phyloP scores from a whole-genome alignment of 208 protist genomes.

The Jaenimonas drosophilae region DNA sequence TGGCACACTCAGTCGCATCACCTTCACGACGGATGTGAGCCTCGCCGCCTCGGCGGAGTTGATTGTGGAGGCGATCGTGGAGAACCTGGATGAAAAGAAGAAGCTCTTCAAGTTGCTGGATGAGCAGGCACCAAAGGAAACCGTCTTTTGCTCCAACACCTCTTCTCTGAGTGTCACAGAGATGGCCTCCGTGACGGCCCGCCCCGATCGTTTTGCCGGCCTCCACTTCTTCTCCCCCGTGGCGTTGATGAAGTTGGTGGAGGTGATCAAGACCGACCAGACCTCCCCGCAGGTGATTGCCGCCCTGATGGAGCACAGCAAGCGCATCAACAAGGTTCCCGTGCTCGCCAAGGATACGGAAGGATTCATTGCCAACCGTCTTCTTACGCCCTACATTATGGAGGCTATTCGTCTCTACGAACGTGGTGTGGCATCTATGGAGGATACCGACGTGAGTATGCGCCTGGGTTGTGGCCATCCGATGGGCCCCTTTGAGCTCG shows the following conservation, averaged over 20 bases:
- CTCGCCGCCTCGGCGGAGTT: conserved; percentile 23
- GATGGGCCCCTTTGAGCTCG: conserved; percentile 86
- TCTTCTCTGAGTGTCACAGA: conserved; percentile 65
- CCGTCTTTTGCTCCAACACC: conserved; percentile 84
- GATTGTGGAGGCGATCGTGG: conserved; percentile 55
- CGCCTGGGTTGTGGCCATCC: conserved; percentile 84
- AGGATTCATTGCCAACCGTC: conserved; percentile 88
- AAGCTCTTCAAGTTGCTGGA: conserved; percentile 38
- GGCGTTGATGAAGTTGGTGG: conserved; percentile 85
- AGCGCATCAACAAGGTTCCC: conserved; percentile 49
- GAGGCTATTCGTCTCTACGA: conserved; percentile 75
- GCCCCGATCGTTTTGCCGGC: conserved; percentile 61
- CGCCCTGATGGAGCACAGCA: conserved; percentile 29
- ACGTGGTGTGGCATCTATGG: conserved; percentile 50
- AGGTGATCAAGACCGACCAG: conserved; percentile 63
- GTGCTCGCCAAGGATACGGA: conserved; percentile 72
- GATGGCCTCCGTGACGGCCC: conserved; percentile 38
- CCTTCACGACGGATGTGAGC: conserved; percentile 44
- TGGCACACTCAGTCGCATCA: conserved; percentile 26
- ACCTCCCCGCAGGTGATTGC: conserved; percentile 36
- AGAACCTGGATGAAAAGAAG: conserved; percentile 59
- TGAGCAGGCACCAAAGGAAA: conserved; percentile 31
- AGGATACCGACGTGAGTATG: conserved; percentile 86
- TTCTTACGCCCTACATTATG: conserved; percentile 74
- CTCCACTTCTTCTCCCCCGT: conserved; percentile 90